A percentile compares a stretch with the other conserved stretches of the same genome.
phyloP scores from a whole-genome alignment of 2,329 filamentous ascomycete genomes.

The Xylariaceae sp. region DNA sequence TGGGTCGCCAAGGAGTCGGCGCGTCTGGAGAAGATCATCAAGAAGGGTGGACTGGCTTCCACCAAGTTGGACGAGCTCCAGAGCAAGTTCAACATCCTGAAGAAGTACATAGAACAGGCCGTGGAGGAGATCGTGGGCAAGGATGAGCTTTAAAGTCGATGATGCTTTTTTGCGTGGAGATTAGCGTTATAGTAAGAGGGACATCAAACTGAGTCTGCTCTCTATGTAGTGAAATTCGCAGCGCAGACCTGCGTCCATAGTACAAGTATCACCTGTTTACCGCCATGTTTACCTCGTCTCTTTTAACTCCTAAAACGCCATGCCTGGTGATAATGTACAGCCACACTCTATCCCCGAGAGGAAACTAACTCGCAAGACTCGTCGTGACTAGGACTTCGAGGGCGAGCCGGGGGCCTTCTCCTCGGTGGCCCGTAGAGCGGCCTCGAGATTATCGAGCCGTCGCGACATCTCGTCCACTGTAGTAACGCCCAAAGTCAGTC shows the following conservation, averaged over 20 bases:
- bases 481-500: slow-evolving; percentile 7
- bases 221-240: slow-evolving; percentile 8
- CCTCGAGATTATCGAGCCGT: slow-evolving; percentile 76
- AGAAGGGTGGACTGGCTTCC: slow-evolving; percentile 78
- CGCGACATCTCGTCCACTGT: slow-evolving; percentile 92
- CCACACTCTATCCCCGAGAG: slow-evolving; percentile 4
- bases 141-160: slow-evolving; percentile 59
- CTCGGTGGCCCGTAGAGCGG: slow-evolving; percentile 58
- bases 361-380: neutral
- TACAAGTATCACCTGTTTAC: slow-evolving; percentile 8
- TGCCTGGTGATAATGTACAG: slow-evolving; percentile 16
- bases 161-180: slow-evolving; percentile 9
- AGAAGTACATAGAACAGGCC: slow-evolving; percentile 63
- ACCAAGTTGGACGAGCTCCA: slow-evolving; percentile 86
- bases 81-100: slow-evolving; percentile 81
- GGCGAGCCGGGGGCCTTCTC: slow-evolving; percentile 37
- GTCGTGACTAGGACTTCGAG: slow-evolving; percentile 33
- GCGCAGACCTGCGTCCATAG: slow-evolving; percentile 6
- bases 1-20: slow-evolving; percentile 83
- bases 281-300: slow-evolving; percentile 6
- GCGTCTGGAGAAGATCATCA: slow-evolving; percentile 71
- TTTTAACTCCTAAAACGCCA: slow-evolving; percentile 23
- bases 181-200: neutral
- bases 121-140: slow-evolving; percentile 53
- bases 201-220: slow-evolving; percentile 12